Percentiles rank a stretch among this genome's conserved stretches.
These are phyloP conservation scores for Salix brachista DNA, from an alignment of 345 rosid genomes.

Conservation along the genomic window DNA sequence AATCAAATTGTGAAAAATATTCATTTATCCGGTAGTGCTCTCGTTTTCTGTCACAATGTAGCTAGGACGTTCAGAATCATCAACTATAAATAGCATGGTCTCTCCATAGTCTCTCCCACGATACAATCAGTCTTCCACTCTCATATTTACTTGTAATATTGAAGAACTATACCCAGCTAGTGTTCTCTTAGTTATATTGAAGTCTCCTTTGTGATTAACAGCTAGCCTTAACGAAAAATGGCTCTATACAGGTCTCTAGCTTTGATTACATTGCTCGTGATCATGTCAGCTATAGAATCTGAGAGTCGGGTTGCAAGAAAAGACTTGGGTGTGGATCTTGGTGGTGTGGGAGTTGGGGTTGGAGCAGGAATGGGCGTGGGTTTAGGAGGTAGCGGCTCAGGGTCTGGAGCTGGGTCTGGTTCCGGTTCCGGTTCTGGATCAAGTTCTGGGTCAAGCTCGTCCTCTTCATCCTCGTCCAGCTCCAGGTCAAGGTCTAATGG, in stretches of 20 bases:
- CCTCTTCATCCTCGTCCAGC: neutral
- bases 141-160: too few relatives aligned
- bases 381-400: conserved; percentile 32
- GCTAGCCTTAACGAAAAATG: neutral
- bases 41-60: too few relatives aligned
- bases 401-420: conserved; percentile 28
- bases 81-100: too few relatives aligned
- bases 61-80: too few relatives aligned
- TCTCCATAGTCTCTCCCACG: too few relatives aligned
- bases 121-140: too few relatives aligned
- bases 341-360: conserved; percentile 41
- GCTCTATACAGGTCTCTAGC: conserved; percentile 1
- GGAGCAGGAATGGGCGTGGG: conserved; percentile 46
- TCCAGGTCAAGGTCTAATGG: conserved; percentile 31
- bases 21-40: too few relatives aligned
- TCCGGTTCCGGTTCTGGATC: conserved; percentile 27
- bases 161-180: too few relatives aligned
- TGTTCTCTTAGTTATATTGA: too few relatives aligned
- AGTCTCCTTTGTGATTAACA: too few relatives aligned
- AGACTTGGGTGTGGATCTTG: conserved; percentile 71
- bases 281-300: conserved; percentile 19
- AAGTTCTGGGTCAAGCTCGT: neutral
- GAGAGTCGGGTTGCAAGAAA: conserved; percentile 65
- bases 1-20: too few relatives aligned
- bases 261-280: conserved; percentile 26